These are phyloP conservation scores for Rubia balearica DNA, from an alignment of 305 asterid genomes.

Conservation along the genomic window DNA sequence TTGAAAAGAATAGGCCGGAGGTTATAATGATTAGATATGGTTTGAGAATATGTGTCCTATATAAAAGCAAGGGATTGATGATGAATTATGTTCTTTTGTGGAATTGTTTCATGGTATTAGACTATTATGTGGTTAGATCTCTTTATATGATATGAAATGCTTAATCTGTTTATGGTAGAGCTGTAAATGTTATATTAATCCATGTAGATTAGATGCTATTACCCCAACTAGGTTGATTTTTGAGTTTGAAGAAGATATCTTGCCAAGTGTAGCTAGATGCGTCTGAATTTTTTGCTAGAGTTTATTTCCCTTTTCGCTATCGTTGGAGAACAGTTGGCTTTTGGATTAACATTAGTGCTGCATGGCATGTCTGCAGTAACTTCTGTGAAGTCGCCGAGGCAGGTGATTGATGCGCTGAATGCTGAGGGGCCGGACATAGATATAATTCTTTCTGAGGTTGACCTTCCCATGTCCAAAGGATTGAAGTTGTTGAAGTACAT, in stretches of 20 bases:
- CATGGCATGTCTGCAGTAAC: constrained; percentile 46
- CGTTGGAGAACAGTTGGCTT: neutral
- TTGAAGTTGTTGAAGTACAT: constrained; percentile 65
- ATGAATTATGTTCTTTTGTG: neutral
- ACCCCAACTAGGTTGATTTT: neutral
- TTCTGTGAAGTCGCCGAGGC: constrained; percentile 70
- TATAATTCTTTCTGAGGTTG: constrained; percentile 75
- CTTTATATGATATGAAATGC: neutral
- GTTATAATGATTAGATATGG: neutral
- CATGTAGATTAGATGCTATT: neutral
- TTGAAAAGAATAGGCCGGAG: neutral
- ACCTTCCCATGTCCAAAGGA: constrained; percentile 78
- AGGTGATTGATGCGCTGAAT: constrained; percentile 72
- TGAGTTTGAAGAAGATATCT: neutral
- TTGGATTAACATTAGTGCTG: constrained; percentile 10
- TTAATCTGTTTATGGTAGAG: neutral
- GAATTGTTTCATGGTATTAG: neutral
- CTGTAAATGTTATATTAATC: neutral
- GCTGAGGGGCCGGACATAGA: constrained; percentile 77
- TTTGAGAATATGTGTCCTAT: neutral
- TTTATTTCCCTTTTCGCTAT: neutral
- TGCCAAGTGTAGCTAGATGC: neutral
- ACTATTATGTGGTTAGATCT: neutral
- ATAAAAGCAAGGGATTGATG: neutral
- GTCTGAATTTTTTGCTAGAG: neutral